phyloP scores from a whole-genome alignment of 768 basidiomycete genomes.

The Amanita muscaria region DNA sequence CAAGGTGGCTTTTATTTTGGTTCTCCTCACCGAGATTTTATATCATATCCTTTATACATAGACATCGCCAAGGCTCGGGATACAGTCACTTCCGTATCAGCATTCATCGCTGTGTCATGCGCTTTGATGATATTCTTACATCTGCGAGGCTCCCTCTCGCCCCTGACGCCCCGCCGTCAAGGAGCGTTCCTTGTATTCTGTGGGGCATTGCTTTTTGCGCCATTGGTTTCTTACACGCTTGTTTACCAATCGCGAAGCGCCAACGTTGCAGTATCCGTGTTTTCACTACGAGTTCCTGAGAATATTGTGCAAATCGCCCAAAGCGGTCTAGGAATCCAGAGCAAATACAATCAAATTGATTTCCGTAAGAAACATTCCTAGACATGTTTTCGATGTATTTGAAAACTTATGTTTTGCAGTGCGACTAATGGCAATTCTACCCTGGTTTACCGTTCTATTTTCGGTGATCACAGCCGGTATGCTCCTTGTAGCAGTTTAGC shows the following conservation, averaged over 20 bases:
- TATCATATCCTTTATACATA: slow-evolving; percentile 7
- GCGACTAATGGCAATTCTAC: slow-evolving; percentile 8
- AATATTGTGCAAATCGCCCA: slow-evolving; percentile 23
- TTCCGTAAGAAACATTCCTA: slow-evolving; percentile 27
- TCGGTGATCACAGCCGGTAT: slow-evolving; percentile 15
- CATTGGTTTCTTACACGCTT: slow-evolving; percentile 34
- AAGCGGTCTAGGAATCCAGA: slow-evolving; percentile 23
- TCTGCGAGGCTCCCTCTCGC: slow-evolving; percentile 11
- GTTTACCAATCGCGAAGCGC: slow-evolving; percentile 33
- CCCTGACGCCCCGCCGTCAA: slow-evolving; percentile 23
- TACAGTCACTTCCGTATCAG: slow-evolving; percentile 13
- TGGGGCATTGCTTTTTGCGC: slow-evolving; percentile 35
- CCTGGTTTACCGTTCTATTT: slow-evolving; percentile 17
- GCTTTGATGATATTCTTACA: slow-evolving; percentile 11
- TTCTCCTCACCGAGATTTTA: too few relatives aligned
- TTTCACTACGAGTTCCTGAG: slow-evolving; percentile 22
- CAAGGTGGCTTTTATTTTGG: slow-evolving; percentile 10
- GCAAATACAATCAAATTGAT: slow-evolving; percentile 25
- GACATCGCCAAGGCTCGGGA: slow-evolving; percentile 16
- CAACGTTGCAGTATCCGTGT: slow-evolving; percentile 27
- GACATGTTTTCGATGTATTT: neutral
- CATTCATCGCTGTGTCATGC: slow-evolving; percentile 13
- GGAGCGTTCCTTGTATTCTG: slow-evolving; percentile 29
- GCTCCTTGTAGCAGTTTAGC: slow-evolving; percentile 16
- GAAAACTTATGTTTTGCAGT: slow-evolving; percentile 1